A percentile compares a stretch with the other conserved stretches of the same genome.
Conservation (phyloP, 495 filamentous ascomycete genomes). For the Glonium stellatum region DNA sequence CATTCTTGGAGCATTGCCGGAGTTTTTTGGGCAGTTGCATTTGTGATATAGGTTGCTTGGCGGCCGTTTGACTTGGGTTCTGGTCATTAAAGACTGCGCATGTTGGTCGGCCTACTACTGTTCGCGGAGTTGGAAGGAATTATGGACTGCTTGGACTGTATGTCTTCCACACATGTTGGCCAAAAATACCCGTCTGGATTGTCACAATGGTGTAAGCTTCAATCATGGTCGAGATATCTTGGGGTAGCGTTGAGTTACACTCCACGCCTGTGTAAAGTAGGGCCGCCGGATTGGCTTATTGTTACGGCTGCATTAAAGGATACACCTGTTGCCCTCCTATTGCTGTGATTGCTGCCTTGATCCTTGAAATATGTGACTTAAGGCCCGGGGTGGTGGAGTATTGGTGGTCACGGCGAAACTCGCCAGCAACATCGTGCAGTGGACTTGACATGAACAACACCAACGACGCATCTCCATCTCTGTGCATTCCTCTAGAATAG, state of each 20-base stretch:
- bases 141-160: not conserved
- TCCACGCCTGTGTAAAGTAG: not conserved
- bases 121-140: not conserved
- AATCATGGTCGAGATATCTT: not conserved
- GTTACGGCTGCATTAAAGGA: not conserved
- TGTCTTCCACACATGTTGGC: not conserved
- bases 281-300: not conserved
- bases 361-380: not conserved
- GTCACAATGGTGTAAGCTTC: not conserved
- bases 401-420: not conserved
- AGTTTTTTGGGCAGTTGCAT: not conserved
- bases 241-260: not conserved
- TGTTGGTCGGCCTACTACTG: not conserved
- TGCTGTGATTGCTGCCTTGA: not conserved
- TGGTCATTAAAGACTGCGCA: not conserved
- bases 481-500: not conserved
- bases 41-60: not conserved
- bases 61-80: not conserved
- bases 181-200: not conserved
- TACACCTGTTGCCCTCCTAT: not conserved
- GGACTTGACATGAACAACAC: not conserved
- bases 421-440: not conserved
- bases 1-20: constrained; percentile 5
- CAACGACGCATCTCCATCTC: not conserved
- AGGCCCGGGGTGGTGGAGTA: not conserved